Percentiles rank a stretch among this genome's conserved stretches.
Conservation (phyloP, 2,329 filamentous ascomycete genomes). For the Colletotrichum sp. region DNA sequence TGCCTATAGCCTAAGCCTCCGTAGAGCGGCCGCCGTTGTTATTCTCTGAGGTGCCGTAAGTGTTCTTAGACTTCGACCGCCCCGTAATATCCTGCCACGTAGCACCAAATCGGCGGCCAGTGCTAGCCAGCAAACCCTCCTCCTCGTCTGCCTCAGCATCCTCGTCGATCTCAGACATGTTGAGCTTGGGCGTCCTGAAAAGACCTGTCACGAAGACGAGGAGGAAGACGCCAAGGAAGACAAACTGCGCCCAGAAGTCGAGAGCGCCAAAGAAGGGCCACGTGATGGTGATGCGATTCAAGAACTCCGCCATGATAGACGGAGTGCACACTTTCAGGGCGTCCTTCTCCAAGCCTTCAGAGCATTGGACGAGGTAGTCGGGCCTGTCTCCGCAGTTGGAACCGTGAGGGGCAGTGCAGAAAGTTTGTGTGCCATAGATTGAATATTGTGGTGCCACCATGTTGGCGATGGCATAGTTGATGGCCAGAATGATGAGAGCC, state of each 20-base stretch:
- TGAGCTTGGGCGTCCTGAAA: constrained; percentile 79
- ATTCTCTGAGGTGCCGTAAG: constrained; percentile 8
- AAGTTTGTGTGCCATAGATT: constrained; percentile 92
- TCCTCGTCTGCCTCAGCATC: constrained; percentile 93
- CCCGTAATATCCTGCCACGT: constrained; percentile 90
- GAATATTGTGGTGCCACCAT: constrained; percentile 95
- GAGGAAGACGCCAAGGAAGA: constrained; percentile 83
- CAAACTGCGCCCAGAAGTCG: constrained; percentile 97
- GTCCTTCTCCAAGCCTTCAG: constrained; percentile 74
- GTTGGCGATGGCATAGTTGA: constrained; percentile 94
- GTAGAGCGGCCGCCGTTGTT: constrained; percentile 8
- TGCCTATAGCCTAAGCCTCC: neutral
- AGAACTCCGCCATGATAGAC: constrained; percentile 87
- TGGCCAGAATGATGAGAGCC: constrained; percentile 85
- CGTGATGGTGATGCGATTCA: constrained; percentile 90
- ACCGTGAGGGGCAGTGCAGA: constrained; percentile 75
- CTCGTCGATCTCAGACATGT: constrained; percentile 80
- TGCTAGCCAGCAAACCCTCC: constrained; percentile 86
- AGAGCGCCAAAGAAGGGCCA: constrained; percentile 94
- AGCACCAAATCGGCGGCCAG: constrained; percentile 80
- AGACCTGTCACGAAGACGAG: constrained; percentile 80
- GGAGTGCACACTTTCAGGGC: constrained; percentile 87
- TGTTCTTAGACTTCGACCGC: constrained; percentile 28
- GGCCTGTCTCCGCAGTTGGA: constrained; percentile 76
- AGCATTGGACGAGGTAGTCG: constrained; percentile 80